Evolutionary conservation across 148 eudicot species (phyloP).

Genomic region (Rhododendron griersonianum): DNA sequence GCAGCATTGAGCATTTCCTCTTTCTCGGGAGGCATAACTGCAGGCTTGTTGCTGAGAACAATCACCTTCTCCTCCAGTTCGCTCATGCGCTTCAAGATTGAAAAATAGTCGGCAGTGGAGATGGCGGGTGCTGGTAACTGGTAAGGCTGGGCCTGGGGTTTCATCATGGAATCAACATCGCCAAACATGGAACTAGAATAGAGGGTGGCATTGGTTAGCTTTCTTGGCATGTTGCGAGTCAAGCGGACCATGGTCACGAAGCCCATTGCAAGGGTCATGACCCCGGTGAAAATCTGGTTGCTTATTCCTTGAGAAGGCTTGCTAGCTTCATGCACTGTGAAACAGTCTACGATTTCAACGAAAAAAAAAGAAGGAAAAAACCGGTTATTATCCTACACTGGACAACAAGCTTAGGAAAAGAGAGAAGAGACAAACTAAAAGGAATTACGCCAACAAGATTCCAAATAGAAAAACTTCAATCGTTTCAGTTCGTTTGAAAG

Average conservation of each 20-base stretch:
- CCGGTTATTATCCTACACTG: slow-evolving; percentile 13
- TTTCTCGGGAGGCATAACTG: slow-evolving; percentile 75
- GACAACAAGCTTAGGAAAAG: slow-evolving; percentile 19
- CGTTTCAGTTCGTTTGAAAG: not conserved
- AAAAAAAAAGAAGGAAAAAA: not conserved
- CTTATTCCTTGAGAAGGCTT: slow-evolving; percentile 32
- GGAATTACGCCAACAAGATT: not conserved
- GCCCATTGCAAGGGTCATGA: slow-evolving; percentile 75
- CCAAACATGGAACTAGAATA: slow-evolving; percentile 44
- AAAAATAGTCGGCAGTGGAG: slow-evolving; percentile 51
- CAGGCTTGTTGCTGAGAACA: slow-evolving; percentile 52
- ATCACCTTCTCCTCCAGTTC: slow-evolving; percentile 79
- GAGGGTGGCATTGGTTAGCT: slow-evolving; percentile 63
- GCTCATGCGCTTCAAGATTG: slow-evolving; percentile 81
- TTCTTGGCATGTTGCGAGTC: slow-evolving; percentile 76
- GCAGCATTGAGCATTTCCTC: slow-evolving; percentile 82
- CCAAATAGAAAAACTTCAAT: not conserved
- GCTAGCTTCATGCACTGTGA: slow-evolving; percentile 25
- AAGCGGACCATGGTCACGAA: slow-evolving; percentile 73
- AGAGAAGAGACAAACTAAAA: not conserved
- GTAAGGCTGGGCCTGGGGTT: slow-evolving; percentile 10
- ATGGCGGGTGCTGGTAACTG: slow-evolving; percentile 33
- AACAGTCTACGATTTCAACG: not conserved
- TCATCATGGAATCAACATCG: slow-evolving; percentile 24
- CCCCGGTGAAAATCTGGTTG: slow-evolving; percentile 54